Evolutionary conservation across 2,329 filamentous ascomycete genomes (phyloP), one percentile per base, ranked within the genome.

Genomic region (Dendryphion nanum): DNA sequence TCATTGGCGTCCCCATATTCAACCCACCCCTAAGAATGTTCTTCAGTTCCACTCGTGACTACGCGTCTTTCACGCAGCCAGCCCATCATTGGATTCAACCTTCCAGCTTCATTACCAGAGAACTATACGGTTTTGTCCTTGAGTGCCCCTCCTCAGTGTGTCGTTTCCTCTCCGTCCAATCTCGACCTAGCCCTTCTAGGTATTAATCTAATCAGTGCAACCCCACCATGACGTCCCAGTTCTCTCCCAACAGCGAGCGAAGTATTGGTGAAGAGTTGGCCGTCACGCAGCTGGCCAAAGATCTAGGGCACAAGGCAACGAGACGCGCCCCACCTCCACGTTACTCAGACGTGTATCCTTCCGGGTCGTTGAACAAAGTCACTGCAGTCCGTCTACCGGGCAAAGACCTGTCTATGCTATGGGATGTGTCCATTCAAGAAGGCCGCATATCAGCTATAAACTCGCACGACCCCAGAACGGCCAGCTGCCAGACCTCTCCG

Each of bases 391-490:
- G 64, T 28, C 41, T 68, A 14, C 63, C 65, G 15, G 42, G 52
- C 19, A 56, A 57, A 37, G 48, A 52, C 3, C 35, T 53, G 1
- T 55, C 53, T 0, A 51, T 55, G 10, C 50, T 61, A 2, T 70
- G 67, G 67, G 65, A 69, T 33, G 45, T 70, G 13, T 45, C 46
- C 12, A 60, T 69, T 17, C 16, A 47, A 13, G 48, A 66, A 20
- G 63, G 63, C 18, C 51, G 41, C 28, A 62, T 69, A 31, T 42
- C 54, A 14, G 56, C 59, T 13, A 47, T 69, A 13, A 47, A 59
- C n/a, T 21, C 52, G n/a, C 62, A 69, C 34, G 37, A 51, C 18
- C 10, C 33, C 13, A 30, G 50, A 13, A 30, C 37, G n/a, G 29
- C 30, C 12, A 16, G 23, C n/a, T 34, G 37, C 13, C 33, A 33